Evolutionary conservation across 129 eudicot species (phyloP).

Genomic region (carrot (Daucus carota)): DNA sequence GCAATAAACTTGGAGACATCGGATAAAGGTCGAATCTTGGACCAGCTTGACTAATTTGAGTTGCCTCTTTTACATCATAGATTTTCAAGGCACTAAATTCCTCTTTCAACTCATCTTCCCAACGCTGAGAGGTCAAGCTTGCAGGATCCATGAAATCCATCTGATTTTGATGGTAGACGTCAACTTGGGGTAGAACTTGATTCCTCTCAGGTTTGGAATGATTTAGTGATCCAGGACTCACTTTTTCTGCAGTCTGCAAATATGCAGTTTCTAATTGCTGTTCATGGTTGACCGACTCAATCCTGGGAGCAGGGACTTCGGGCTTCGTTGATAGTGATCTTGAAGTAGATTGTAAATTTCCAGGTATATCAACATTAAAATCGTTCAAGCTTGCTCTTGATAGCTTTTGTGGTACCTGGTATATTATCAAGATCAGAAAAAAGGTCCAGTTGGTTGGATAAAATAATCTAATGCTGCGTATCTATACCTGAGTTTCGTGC

Average conservation of each 20-base stretch:
- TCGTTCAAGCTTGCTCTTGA: constrained; percentile 31
- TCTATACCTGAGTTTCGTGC: neutral
- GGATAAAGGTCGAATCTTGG: constrained; percentile 31
- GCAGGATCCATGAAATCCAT: constrained; percentile 24
- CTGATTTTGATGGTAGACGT: constrained; percentile 27
- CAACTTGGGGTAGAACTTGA: constrained; percentile 85
- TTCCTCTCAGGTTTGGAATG: constrained; percentile 75
- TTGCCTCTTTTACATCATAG: constrained; percentile 29
- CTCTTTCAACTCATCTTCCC: constrained; percentile 67
- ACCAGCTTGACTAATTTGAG: constrained; percentile 38
- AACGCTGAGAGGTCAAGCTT: constrained; percentile 37
- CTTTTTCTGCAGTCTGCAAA: constrained; percentile 83
- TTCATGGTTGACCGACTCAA: constrained; percentile 80
- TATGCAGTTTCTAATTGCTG: constrained; percentile 90
- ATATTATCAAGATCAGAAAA: constrained; percentile 16
- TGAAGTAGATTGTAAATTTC: constrained; percentile 5
- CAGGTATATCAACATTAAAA: constrained; percentile 17
- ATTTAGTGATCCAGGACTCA: constrained; percentile 66
- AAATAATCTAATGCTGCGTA: neutral
- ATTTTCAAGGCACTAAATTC: constrained; percentile 57
- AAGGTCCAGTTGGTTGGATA: constrained; percentile 1
- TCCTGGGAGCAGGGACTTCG: constrained; percentile 63
- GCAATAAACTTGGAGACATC: constrained; percentile 86
- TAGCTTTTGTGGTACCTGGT: constrained; percentile 25
- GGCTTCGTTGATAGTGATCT: constrained; percentile 27